These are phyloP conservation scores for Coprinopsis cinerea DNA, from an alignment of 768 basidiomycete species.

Conservation along the genomic window DNA sequence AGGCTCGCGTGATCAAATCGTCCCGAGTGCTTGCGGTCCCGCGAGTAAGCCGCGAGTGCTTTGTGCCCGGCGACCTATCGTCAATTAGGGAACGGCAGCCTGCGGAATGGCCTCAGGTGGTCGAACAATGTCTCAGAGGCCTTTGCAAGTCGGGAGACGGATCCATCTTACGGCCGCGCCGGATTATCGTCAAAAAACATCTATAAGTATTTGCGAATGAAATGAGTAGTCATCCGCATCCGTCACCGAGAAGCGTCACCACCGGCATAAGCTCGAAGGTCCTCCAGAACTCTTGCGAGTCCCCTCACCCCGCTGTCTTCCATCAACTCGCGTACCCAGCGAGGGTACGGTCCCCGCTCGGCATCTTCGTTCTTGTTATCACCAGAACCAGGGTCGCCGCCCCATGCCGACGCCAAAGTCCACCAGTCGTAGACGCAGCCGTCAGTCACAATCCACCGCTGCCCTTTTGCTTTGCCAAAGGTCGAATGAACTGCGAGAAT, in stretches of 20 bases:
- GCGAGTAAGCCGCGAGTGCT: no score
- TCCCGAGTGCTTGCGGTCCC: no score
- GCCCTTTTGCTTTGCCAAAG: conserved; percentile 37
- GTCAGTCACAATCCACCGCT: conserved; percentile 54
- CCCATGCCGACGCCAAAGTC: conserved; percentile 58
- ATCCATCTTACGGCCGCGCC: no score
- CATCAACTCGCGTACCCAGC: conserved; percentile 59
- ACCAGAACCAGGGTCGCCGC: conserved; percentile 14
- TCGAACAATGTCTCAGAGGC: no score
- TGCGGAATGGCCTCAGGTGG: no score
- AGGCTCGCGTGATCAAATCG: no score
- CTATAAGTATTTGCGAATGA: no score
- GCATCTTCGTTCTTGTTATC: conserved; percentile 10
- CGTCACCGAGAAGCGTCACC: neutral
- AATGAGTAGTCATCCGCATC: no score
- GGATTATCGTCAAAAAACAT: no score
- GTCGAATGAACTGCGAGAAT: conserved; percentile 49
- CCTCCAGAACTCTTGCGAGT: conserved; percentile 60
- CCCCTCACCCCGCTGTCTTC: conserved; percentile 42
- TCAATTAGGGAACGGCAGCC: no score
- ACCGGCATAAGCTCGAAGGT: conserved; percentile 38
- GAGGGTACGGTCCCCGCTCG: conserved; percentile 32
- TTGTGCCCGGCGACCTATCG: no score
- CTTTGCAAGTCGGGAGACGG: no score
- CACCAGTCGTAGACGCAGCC: conserved; percentile 62